Percentiles rank a stretch among this genome's conserved stretches.
Conservation (phyloP, 306 rosid species). For the Pyrus communis region DNA sequence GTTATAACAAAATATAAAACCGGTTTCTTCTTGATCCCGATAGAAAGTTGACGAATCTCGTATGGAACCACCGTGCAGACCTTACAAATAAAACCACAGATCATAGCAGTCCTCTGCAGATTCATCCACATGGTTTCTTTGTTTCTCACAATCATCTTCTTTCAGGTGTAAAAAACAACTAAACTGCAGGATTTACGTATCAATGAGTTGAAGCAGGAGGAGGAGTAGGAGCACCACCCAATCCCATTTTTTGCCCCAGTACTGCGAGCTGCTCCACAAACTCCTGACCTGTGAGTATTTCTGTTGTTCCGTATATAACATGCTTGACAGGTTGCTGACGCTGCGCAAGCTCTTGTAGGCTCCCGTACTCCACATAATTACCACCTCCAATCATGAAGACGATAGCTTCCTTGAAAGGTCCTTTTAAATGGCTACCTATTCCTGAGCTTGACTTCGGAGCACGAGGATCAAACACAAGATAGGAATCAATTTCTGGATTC, state of each 20-base stretch:
- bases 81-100: neutral
- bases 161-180: slow-evolving; percentile 15
- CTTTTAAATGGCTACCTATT: slow-evolving; percentile 64
- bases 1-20: neutral
- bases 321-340: slow-evolving; percentile 83
- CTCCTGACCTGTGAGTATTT: slow-evolving; percentile 83
- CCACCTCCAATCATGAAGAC: slow-evolving; percentile 98
- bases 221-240: slow-evolving; percentile 44
- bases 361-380: slow-evolving; percentile 81
- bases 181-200: slow-evolving; percentile 20
- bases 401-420: slow-evolving; percentile 91
- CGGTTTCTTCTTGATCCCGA: neutral
- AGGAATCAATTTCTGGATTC: slow-evolving; percentile 83
- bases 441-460: slow-evolving; percentile 76
- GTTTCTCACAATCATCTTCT: slow-evolving; percentile 4
- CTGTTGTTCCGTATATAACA: slow-evolving; percentile 83
- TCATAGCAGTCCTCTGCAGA: slow-evolving; percentile 15
- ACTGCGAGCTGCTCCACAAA: slow-evolving; percentile 81
- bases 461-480: slow-evolving; percentile 82
- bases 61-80: neutral
- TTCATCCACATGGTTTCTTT: slow-evolving; percentile 11
- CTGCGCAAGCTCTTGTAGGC: slow-evolving; percentile 76
- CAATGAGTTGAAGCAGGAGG: slow-evolving; percentile 45
- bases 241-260: slow-evolving; percentile 92
- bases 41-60: neutral